Conservation (phyloP, 2,329 filamentous ascomycete genomes). For the Hymenoscyphus scutula region DNA sequence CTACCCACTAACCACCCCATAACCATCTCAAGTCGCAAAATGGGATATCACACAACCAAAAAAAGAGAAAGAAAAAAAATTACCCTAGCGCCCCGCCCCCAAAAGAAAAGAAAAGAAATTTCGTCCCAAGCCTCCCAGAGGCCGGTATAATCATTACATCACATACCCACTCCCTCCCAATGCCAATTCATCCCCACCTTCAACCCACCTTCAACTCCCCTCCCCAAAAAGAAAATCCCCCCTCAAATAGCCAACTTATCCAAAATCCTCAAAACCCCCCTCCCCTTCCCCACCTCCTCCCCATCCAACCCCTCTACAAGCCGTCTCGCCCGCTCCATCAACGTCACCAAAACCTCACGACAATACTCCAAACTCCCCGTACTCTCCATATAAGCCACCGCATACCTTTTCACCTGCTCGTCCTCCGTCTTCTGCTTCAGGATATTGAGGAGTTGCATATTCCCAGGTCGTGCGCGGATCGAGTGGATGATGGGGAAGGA, state of each 20-base stretch:
- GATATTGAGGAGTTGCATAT: constrained; percentile 85
- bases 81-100: too few relatives aligned
- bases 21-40: too few relatives aligned
- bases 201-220: neutral
- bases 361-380: constrained; percentile 91
- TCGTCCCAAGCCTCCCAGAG: too few relatives aligned
- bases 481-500: constrained; percentile 94
- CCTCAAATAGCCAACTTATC: constrained; percentile 56
- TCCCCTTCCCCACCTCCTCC: constrained; percentile 51
- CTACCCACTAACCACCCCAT: too few relatives aligned
- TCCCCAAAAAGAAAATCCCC: neutral
- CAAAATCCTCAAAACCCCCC: constrained; percentile 63
- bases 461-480: constrained; percentile 72
- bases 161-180: neutral
- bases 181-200: neutral
- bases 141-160: too few relatives aligned
- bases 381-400: constrained; percentile 84
- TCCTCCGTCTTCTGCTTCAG: constrained; percentile 85
- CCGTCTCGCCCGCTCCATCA: constrained; percentile 62
- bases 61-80: too few relatives aligned
- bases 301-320: constrained; percentile 65
- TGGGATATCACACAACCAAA: too few relatives aligned
- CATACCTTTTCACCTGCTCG: constrained; percentile 86
- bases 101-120: too few relatives aligned
- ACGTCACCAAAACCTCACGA: constrained; percentile 59